Conservation (phyloP, 352 stramenopile species). For the Pythium folliculosum region DNA sequence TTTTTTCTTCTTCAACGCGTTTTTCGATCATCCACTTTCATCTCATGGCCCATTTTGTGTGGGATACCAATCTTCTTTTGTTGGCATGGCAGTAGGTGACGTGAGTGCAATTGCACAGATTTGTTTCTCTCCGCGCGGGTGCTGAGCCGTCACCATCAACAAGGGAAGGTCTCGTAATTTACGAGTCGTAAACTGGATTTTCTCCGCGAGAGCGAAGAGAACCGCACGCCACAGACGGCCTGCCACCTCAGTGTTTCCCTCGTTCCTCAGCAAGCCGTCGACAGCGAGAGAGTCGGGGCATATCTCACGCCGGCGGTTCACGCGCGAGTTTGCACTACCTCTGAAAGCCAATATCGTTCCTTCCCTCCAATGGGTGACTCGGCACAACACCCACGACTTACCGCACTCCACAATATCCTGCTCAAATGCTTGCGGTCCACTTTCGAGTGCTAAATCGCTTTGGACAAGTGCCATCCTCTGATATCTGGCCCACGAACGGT, state of each 20-base stretch:
- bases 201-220: neutral
- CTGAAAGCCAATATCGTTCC: conserved; percentile 14
- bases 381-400: too few relatives aligned
- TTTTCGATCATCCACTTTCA: conserved; percentile 5
- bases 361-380: neutral
- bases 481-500: conserved; percentile 12
- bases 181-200: conserved; percentile 20
- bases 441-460: conserved; percentile 25
- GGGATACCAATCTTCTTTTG: neutral
- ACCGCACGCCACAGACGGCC: neutral
- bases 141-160: neutral
- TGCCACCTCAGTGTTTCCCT: neutral
- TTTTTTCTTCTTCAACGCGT: neutral
- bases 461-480: conserved; percentile 10
- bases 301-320: conserved; percentile 20
- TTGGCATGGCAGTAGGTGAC: neutral
- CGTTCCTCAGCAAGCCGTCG: neutral
- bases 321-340: neutral
- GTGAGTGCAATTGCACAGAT: neutral
- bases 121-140: neutral
- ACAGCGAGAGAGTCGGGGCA: conserved; percentile 18
- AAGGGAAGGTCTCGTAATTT: neutral
- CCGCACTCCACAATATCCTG: conserved; percentile 7
- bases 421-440: conserved; percentile 13
- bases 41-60: neutral